Conservation (phyloP, 495 filamentous ascomycete species). For the Talaromyces proteolyticus region DNA sequence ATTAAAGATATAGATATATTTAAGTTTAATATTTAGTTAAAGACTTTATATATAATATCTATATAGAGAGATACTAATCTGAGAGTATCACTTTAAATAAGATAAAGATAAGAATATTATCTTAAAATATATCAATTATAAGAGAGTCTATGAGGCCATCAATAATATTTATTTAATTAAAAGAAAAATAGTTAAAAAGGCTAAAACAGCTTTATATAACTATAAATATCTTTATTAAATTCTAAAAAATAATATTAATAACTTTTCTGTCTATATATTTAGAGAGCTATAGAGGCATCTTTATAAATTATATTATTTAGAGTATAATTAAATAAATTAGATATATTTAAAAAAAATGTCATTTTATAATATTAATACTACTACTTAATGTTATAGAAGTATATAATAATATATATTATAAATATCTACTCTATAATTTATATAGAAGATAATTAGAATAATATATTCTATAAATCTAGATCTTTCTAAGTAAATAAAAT, state of each 20-base stretch:
- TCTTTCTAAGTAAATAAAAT: conserved; percentile 9
- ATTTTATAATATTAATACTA: neutral
- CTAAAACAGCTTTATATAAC: too few species aligned
- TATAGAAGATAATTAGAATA: conserved; percentile 6
- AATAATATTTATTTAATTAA: too few species aligned
- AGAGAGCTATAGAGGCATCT: conserved; percentile 14
- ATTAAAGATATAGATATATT: too few species aligned
- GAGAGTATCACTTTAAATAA: too few species aligned
- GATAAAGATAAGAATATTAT: too few species aligned
- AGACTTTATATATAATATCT: too few species aligned
- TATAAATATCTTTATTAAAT: too few species aligned
- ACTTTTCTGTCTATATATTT: conserved; percentile 18
- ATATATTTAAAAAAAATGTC: conserved; percentile 4
- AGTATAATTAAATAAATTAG: conserved; percentile 17
- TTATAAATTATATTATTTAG: conserved; percentile 14
- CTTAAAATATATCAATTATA: too few species aligned
- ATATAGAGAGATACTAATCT: too few species aligned
- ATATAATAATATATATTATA: conserved; percentile 16
- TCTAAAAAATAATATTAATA: conserved; percentile 9
- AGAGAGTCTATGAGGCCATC: too few species aligned
- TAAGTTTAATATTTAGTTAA: too few species aligned
- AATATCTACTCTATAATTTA: conserved; percentile 16
- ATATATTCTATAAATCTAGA: conserved; percentile 6
- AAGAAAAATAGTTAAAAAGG: too few species aligned
- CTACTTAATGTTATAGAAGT: neutral